phyloP scores from a whole-genome alignment of 306 rosid species.

The Cucurbita ficifolia region DNA sequence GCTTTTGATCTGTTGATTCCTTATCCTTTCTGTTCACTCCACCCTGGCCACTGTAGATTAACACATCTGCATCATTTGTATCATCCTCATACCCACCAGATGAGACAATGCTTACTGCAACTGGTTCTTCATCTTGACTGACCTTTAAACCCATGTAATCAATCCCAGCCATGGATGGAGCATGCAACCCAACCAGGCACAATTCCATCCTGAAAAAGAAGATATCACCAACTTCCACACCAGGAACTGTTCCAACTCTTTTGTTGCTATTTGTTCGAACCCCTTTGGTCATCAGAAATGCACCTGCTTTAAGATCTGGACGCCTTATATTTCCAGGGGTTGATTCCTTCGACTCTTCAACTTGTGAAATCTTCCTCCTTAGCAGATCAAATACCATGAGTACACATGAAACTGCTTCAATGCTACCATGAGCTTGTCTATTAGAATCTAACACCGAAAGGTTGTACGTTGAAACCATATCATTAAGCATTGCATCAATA shows the following conservation, averaged over 20 bases:
- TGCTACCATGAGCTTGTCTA: conserved; percentile 40
- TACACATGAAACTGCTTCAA: conserved; percentile 30
- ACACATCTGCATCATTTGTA: conserved; percentile 52
- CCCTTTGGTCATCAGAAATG: conserved; percentile 65
- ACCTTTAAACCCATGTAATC: conserved; percentile 59
- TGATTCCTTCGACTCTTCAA: conserved; percentile 43
- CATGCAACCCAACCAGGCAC: conserved; percentile 70
- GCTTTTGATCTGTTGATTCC: conserved; percentile 77
- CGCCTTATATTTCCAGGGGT: conserved; percentile 49
- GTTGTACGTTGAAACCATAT: conserved; percentile 30
- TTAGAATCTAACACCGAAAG: conserved; percentile 25
- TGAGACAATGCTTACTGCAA: conserved; percentile 86
- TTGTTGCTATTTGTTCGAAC: conserved; percentile 48
- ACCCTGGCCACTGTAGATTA: conserved; percentile 91
- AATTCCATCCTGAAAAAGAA: conserved; percentile 76
- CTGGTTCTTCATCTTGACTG: conserved; percentile 62
- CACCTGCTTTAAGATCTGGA: conserved; percentile 62
- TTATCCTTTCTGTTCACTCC: conserved; percentile 44
- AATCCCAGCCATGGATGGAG: conserved; percentile 89
- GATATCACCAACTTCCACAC: conserved; percentile 83
- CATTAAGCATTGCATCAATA: conserved; percentile 31
- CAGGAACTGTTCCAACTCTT: conserved; percentile 59
- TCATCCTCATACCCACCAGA: conserved; percentile 88
- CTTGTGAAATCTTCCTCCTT: conserved; percentile 49
- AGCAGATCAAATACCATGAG: conserved; percentile 46